phyloP scores from a whole-genome alignment of 129 eudicot species.

The Mikania micrantha region DNA sequence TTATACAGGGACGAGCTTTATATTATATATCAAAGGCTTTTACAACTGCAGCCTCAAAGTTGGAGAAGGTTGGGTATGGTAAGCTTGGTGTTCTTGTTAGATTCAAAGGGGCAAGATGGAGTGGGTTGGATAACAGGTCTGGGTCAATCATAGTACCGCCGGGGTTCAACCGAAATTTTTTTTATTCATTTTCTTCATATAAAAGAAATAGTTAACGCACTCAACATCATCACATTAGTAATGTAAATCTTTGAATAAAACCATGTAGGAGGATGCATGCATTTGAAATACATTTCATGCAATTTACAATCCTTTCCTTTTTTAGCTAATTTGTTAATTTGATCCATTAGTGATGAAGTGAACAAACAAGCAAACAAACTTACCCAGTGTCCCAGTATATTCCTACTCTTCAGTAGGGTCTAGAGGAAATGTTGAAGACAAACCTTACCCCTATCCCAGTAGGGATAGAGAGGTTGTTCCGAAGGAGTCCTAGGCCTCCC shows the following conservation, averaged over 20 bases:
- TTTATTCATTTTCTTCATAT: background rate
- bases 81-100: conserved; percentile 12
- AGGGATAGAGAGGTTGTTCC: too few species aligned
- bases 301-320: background rate
- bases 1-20: conserved; percentile 75
- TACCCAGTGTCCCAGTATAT: too few species aligned
- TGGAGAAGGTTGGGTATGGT: conserved; percentile 95
- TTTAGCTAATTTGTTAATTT: background rate
- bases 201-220: background rate
- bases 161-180: background rate
- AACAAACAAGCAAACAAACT: too few species aligned
- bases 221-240: background rate
- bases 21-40: conserved; percentile 86
- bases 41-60: conserved; percentile 67
- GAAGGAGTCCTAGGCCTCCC: too few species aligned
- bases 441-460: too few species aligned
- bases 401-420: too few species aligned
- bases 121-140: background rate
- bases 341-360: background rate
- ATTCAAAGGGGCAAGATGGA: background rate
- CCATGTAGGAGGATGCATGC: background rate
- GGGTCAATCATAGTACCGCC: background rate
- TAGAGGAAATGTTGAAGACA: too few species aligned
- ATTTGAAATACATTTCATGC: background rate
- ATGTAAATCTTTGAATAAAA: background rate